Evolutionary conservation across 768 basidiomycete genomes (phyloP), one percentile per base, ranked within the genome.

Genomic region (Lepiota brunneoincarnata): DNA sequence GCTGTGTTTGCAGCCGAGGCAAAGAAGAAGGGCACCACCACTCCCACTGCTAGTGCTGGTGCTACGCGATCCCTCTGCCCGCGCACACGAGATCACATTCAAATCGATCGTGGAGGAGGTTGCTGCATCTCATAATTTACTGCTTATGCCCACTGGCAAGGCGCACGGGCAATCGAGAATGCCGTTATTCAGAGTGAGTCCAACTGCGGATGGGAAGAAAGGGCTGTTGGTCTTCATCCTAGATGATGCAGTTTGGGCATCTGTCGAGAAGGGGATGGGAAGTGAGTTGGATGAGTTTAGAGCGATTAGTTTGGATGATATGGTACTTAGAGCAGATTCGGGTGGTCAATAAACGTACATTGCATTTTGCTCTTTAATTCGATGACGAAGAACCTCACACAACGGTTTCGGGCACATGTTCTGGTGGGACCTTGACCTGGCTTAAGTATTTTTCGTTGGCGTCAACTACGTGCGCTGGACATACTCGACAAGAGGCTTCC

Each of bases 211-310:
- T 67, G 94, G 93, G 10, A 87, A 85, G 62, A 89, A 91, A 7
- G 96, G 96, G 0, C 64, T 98, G 39, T 73, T 93, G 61, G 86
- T 97, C 20, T 99, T 96, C 71, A 81, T 98, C 39, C 74, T 84
- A 59, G 94, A 97, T 62, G 94, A 97, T 71, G 95, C 94, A 0
- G 91, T 98, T 12, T 98, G 95, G 89, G 87, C 89, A 2, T 77
- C 83, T 7, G 75, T 75, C 42, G 67, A 72, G 39, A 67, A 66
- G 31, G 75, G 70, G 21, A 70, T 69, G 1, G 68, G 70, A 31
- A 83, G 75, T 50, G 81, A 84, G 20, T 73, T 72, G 28, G 84
- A 84, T 15, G 77, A 81, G 12, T 91, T 84, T 67, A 75, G 80
- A 55, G 94, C 95, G 3, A 85, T 98, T 23, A 75, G 85, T 7